A percentile compares a stretch with the other conserved stretches of the same genome.
Conservation (phyloP, 2,329 filamentous ascomycete species). For the Metarhizium guizhouense region DNA sequence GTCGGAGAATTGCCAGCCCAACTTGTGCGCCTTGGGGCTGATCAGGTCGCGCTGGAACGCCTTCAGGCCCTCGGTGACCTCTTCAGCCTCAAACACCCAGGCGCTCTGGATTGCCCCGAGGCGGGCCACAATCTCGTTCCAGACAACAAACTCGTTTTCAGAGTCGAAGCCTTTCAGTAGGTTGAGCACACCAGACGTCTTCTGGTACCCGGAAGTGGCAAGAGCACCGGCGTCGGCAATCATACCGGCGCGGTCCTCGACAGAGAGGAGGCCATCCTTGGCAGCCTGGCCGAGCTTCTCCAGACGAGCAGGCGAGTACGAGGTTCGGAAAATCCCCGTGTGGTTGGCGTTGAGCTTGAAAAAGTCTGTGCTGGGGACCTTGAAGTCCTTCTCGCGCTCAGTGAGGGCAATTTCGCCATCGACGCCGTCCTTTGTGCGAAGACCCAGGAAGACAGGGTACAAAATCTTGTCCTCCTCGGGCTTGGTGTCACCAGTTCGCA, state of each 20-base stretch:
- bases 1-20: constrained; percentile 83
- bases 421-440: constrained; percentile 76
- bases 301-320: constrained; percentile 74
- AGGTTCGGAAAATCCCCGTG: constrained; percentile 84
- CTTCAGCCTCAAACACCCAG: constrained; percentile 71
- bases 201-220: constrained; percentile 84
- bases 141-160: constrained; percentile 86
- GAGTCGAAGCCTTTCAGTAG: constrained; percentile 76
- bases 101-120: constrained; percentile 71
- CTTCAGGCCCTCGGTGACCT: constrained; percentile 66
- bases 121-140: constrained; percentile 81
- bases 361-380: constrained; percentile 73
- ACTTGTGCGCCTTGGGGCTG: constrained; percentile 69
- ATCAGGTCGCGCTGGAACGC: constrained; percentile 74
- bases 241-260: constrained; percentile 92
- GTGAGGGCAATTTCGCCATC: constrained; percentile 43
- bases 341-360: constrained; percentile 97
- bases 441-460: constrained; percentile 81
- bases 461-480: constrained; percentile 84
- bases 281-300: constrained; percentile 82
- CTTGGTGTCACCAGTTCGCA: constrained; percentile 86
- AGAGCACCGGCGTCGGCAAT: constrained; percentile 87
- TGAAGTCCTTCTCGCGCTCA: constrained; percentile 64
- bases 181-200: constrained; percentile 80
- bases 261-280: constrained; percentile 59